These are phyloP conservation scores for Penicillium cosmopolitanum DNA, from an alignment of 495 filamentous ascomycete species.

Conservation along the genomic window DNA sequence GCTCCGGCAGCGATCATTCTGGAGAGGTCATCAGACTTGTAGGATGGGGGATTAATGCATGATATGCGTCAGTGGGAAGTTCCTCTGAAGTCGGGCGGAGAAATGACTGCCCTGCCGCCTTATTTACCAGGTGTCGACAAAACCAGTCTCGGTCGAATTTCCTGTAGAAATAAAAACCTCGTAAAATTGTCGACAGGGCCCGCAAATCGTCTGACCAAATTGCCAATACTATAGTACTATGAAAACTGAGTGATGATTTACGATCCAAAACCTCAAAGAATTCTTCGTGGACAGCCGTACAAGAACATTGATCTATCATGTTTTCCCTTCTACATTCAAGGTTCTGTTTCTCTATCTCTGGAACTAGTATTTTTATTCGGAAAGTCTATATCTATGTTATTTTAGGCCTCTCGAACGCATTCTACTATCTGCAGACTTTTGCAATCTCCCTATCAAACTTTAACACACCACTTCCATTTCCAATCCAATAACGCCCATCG, in stretches of 20 bases:
- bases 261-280: too few relatives aligned
- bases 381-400: too few relatives aligned
- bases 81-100: not conserved
- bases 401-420: too few relatives aligned
- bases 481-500: conserved; percentile 52
- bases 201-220: too few relatives aligned
- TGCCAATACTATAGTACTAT: too few relatives aligned
- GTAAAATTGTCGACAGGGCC: too few relatives aligned
- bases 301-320: too few relatives aligned
- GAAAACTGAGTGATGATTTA: too few relatives aligned
- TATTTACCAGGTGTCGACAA: not conserved
- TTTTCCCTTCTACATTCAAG: too few relatives aligned
- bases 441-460: conserved; percentile 21
- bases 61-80: not conserved
- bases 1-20: not conserved
- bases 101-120: not conserved
- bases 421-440: not conserved
- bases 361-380: too few relatives aligned
- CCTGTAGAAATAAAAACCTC: not conserved
- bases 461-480: conserved; percentile 52
- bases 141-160: not conserved
- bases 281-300: too few relatives aligned
- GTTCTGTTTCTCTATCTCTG: too few relatives aligned
- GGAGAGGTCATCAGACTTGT: not conserved
- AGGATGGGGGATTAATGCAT: not conserved